Evolutionary conservation across 2,329 filamentous ascomycete genomes (phyloP).

Genomic region (Penicillium rolfsii): DNA sequence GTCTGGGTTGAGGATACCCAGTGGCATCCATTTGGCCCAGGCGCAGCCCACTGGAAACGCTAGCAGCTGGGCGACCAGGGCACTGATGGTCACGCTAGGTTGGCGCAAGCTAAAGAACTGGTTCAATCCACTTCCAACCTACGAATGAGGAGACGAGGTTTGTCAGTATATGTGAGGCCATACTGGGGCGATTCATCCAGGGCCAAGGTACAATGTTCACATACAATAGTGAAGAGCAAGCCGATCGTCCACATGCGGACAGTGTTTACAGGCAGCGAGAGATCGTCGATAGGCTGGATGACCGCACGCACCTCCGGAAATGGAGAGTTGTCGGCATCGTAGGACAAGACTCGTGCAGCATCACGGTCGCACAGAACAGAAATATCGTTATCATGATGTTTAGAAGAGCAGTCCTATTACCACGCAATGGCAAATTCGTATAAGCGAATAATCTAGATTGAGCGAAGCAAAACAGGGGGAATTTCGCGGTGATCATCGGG

Average conservation of each 20-base stretch:
- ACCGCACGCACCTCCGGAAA: conserved; percentile 46
- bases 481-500: not conserved
- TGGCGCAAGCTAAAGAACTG: conserved; percentile 46
- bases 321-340: conserved; percentile 44
- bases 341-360: conserved; percentile 38
- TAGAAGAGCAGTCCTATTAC: conserved; percentile 19
- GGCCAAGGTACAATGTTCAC: conserved; percentile 11
- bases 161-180: not conserved
- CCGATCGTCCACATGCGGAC: conserved; percentile 45
- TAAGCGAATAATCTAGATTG: not conserved
- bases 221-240: conserved; percentile 43
- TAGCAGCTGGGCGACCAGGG: conserved; percentile 48
- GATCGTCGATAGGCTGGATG: conserved; percentile 39
- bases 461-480: not conserved
- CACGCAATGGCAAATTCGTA: not conserved
- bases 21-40: conserved; percentile 43
- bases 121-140: conserved; percentile 44
- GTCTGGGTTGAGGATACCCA: conserved; percentile 49
- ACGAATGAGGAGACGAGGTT: not conserved
- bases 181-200: not conserved
- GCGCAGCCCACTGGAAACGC: conserved; percentile 50
- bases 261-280: conserved; percentile 38
- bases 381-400: conserved; percentile 20
- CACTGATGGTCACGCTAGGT: conserved; percentile 45
- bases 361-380: conserved; percentile 37